These are phyloP conservation scores for Coniella vitis DNA, from an alignment of 2,329 filamentous ascomycete genomes.

Conservation along the genomic window DNA sequence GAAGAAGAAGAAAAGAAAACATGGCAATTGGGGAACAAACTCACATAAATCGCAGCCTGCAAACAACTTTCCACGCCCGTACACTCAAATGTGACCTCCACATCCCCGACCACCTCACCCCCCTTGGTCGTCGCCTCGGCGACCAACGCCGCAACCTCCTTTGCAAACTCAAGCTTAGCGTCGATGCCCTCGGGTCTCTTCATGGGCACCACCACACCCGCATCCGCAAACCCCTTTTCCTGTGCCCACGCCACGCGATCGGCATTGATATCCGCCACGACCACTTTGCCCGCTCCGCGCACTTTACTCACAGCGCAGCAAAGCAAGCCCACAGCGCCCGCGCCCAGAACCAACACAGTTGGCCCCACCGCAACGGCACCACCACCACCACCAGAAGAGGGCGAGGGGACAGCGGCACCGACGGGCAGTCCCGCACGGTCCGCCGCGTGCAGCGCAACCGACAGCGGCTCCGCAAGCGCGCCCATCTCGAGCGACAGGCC, in stretches of 20 bases:
- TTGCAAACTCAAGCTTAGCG: conserved; percentile 46
- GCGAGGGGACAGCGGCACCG: too few species aligned
- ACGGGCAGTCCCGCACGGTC: conserved; percentile 34
- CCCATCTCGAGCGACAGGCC: conserved; percentile 43
- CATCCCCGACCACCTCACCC: conserved; percentile 48
- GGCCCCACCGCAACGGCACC: too few species aligned
- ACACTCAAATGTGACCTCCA: conserved; percentile 67
- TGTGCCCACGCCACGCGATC: conserved; percentile 52
- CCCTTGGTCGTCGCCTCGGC: conserved; percentile 26
- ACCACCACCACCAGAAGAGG: too few species aligned
- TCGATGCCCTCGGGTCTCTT: conserved; percentile 41
- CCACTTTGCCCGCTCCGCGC: conserved; percentile 34
- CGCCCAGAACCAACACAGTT: conserved; percentile 49
- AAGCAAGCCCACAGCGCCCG: conserved; percentile 55
- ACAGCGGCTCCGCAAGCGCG: conserved; percentile 53
- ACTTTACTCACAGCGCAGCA: conserved; percentile 51
- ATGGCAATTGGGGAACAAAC: too few species aligned
- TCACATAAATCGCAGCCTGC: conserved; percentile 65
- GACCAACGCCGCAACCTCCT: conserved; percentile 39
- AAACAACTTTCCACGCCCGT: conserved; percentile 73
- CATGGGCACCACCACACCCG: conserved; percentile 42
- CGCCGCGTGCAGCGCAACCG: conserved; percentile 52
- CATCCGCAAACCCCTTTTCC: conserved; percentile 49
- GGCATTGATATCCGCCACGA: conserved; percentile 50
- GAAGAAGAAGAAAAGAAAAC: not conserved